phyloP scores from a whole-genome alignment of 23 red algal species.

The Gracilariopsis chorda region DNA sequence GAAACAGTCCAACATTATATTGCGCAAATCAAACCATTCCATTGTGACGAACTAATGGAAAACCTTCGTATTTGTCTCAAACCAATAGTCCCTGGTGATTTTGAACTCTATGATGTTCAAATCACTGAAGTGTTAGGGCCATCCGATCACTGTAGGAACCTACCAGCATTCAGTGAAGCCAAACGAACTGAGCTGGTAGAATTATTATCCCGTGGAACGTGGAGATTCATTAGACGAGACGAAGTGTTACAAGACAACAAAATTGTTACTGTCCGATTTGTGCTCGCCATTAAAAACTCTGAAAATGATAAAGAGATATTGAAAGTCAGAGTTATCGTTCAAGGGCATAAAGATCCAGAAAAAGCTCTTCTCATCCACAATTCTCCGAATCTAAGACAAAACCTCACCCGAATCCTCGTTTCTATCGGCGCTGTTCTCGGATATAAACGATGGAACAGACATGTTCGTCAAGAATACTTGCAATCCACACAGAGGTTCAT shows the following conservation, averaged over 20 bases:
- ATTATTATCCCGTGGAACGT: not conserved
- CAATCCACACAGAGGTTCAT: not conserved
- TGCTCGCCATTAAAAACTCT: not conserved
- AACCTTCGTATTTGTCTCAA: no score
- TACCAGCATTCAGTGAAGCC: not conserved
- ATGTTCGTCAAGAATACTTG: not conserved
- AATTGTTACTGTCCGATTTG: not conserved
- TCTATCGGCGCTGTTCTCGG: not conserved
- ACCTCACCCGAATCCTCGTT: not conserved
- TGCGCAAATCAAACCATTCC: no score
- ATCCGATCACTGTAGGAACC: not conserved
- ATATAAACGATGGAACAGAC: not conserved
- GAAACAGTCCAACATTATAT: no score
- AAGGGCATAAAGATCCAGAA: not conserved
- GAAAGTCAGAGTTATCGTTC: not conserved
- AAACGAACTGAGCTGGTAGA: not conserved
- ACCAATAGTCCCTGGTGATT: no score
- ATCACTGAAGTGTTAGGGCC: no score
- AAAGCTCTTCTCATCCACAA: not conserved
- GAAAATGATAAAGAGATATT: not conserved
- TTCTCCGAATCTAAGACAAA: not conserved
- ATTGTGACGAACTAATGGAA: no score
- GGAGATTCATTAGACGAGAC: not conserved
- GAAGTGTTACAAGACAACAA: not conserved
- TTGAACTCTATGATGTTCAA: no score